Percentiles rank a stretch among this genome's conserved stretches.
Conservation (phyloP, 2,329 filamentous ascomycete species). For the Mycogone perniciosa region DNA sequence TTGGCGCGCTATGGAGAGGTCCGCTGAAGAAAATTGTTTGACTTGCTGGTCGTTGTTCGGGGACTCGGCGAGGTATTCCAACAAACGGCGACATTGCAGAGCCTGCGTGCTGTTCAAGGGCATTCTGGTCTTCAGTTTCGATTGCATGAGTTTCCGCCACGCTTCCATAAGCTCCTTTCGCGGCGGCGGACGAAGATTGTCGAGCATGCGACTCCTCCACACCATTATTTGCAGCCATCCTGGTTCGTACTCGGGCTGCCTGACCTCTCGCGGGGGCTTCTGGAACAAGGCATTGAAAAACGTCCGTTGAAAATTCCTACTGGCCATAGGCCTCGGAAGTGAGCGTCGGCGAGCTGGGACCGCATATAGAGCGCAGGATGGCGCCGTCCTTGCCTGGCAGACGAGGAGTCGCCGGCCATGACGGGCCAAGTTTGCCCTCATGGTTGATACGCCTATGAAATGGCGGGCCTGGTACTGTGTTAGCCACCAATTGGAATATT, state of each 20-base stretch:
- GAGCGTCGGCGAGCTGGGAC: slow-evolving; percentile 23
- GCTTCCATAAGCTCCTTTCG: slow-evolving; percentile 58
- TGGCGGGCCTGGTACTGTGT: slow-evolving; percentile 10
- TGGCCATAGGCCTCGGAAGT: slow-evolving; percentile 18
- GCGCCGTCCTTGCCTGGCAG: slow-evolving; percentile 26
- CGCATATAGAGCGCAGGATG: slow-evolving; percentile 30
- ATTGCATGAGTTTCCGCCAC: slow-evolving; percentile 56
- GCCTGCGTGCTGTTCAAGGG: slow-evolving; percentile 62
- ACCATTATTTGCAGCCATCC: slow-evolving; percentile 68
- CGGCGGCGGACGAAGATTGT: slow-evolving; percentile 59
- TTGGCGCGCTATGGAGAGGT: slow-evolving; percentile 40
- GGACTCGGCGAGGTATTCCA: slow-evolving; percentile 48
- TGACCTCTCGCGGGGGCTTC: slow-evolving; percentile 53
- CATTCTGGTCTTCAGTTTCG: slow-evolving; percentile 42
- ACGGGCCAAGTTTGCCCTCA: slow-evolving; percentile 41
- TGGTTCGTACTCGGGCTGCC: slow-evolving; percentile 58
- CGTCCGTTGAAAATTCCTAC: slow-evolving; percentile 28
- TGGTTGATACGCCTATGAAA: slow-evolving; percentile 29
- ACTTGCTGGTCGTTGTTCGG: slow-evolving; percentile 20
- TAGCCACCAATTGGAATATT: slow-evolving; percentile 9
- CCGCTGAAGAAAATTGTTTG: slow-evolving; percentile 31
- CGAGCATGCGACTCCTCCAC: slow-evolving; percentile 55
- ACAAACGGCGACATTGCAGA: slow-evolving; percentile 46
- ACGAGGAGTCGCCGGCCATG: slow-evolving; percentile 37
- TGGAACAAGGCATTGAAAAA: slow-evolving; percentile 57